Evolutionary conservation across 2,329 filamentous ascomycete species (phyloP).

Genomic region (Tolypocladium paradoxum): DNA sequence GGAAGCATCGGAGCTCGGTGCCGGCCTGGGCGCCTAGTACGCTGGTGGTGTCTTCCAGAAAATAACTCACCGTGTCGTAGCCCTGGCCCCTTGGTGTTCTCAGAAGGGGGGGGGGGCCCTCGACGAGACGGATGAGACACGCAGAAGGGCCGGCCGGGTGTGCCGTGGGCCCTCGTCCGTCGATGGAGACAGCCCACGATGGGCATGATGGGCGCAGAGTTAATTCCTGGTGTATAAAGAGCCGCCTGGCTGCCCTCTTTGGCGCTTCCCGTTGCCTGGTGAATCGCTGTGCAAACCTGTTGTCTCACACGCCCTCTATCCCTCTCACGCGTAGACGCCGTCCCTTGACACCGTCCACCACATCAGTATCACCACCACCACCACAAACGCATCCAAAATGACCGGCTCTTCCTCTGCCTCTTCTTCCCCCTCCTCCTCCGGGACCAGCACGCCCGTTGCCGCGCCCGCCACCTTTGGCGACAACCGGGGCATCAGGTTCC

Average conservation of each 20-base stretch:
- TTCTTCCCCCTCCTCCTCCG: constrained; percentile 5
- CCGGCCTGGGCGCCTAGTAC: background rate
- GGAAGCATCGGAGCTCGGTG: background rate
- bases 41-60: background rate
- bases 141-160: background rate
- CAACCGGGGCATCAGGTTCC: constrained; percentile 32
- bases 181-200: background rate
- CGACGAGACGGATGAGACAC: background rate
- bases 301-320: background rate
- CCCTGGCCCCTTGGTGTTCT: background rate
- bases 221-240: background rate
- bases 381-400: constrained; percentile 5
- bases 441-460: constrained; percentile 4
- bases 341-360: background rate
- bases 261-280: background rate
- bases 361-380: background rate
- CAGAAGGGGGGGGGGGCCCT: background rate
- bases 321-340: background rate
- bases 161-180: background rate
- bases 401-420: constrained; percentile 8
- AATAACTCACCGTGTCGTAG: background rate
- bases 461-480: constrained; percentile 20
- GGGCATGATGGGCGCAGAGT: background rate
- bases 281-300: background rate
- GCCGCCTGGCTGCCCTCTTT: background rate